Conservation (phyloP, 1,284 basidiomycete species). For the Athelia psychrophila region DNA sequence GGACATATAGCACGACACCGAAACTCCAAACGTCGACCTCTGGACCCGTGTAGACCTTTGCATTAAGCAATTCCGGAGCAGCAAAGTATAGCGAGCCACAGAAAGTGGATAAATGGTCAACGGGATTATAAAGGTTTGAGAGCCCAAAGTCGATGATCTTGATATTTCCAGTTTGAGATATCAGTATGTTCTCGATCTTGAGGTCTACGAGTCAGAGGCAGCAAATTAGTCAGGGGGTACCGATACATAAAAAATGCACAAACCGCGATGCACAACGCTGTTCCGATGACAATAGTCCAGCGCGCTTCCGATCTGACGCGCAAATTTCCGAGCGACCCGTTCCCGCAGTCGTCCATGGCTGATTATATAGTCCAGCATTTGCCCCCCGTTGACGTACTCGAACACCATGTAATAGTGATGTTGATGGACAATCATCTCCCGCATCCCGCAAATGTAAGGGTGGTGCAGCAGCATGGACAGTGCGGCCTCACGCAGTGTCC, state of each 20-base stretch:
- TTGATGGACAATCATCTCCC: slow-evolving; percentile 94
- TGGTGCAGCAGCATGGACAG: slow-evolving; percentile 94
- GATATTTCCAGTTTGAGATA: slow-evolving; percentile 97
- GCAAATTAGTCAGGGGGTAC: slow-evolving; percentile 3
- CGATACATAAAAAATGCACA: slow-evolving; percentile 15
- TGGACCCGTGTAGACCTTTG: slow-evolving; percentile 94
- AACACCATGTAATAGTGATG: slow-evolving; percentile 99
- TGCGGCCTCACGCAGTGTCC: slow-evolving; percentile 94
- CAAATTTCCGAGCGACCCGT: slow-evolving; percentile 94
- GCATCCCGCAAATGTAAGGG: slow-evolving; percentile 99
- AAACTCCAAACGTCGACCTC: slow-evolving; percentile 99
- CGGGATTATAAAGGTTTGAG: slow-evolving; percentile 94
- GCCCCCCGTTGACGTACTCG: slow-evolving; percentile 98
- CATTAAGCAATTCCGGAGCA: slow-evolving; percentile 95
- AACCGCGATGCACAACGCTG: slow-evolving; percentile 92
- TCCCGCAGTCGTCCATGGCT: slow-evolving; percentile 95
- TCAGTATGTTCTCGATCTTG: slow-evolving; percentile 99
- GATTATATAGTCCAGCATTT: slow-evolving; percentile 99
- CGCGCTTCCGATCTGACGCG: slow-evolving; percentile 93
- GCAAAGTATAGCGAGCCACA: slow-evolving; percentile 98
- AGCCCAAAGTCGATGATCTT: slow-evolving; percentile 99
- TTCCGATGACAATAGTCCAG: slow-evolving; percentile 97
- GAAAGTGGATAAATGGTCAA: slow-evolving; percentile 86
- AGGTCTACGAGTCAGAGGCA: slow-evolving; percentile 54
- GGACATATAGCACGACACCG: slow-evolving; percentile 95